Evolutionary conservation across 2,329 filamentous ascomycete species (phyloP).

Genomic region (Fusarium sororula): DNA sequence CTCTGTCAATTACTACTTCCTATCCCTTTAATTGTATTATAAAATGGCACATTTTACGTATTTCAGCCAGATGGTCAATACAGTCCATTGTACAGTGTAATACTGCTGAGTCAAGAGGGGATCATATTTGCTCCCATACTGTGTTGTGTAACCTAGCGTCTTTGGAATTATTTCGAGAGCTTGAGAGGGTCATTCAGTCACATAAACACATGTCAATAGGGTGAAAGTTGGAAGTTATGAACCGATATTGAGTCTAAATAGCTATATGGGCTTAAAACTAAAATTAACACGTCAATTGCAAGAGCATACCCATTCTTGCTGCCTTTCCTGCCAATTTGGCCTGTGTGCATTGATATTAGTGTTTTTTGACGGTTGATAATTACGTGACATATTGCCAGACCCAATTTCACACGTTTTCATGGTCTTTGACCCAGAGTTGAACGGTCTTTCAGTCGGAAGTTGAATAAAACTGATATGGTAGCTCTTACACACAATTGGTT

Average conservation of each 20-base stretch:
- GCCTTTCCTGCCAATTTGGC: no score
- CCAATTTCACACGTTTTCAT: background rate
- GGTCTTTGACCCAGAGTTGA: no score
- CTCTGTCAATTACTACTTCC: accelerated
- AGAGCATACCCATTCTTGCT: no score
- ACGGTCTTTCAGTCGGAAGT: background rate
- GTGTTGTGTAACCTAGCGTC: background rate
- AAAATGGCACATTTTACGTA: no score
- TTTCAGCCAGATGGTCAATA: background rate
- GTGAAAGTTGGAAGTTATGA: no score
- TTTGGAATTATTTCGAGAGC: background rate
- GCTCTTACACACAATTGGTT: background rate
- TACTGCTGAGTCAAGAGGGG: background rate
- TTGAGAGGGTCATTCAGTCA: background rate
- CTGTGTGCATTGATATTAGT: background rate
- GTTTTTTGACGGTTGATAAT: no score
- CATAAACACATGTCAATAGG: no score
- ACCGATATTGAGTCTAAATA: background rate
- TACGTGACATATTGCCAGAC: no score
- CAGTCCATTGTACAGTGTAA: background rate
- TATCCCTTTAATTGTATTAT: background rate
- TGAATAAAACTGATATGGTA: background rate
- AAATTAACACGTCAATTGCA: background rate
- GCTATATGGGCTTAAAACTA: accelerated
- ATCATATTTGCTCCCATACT: background rate